Evolutionary conservation across 2,329 filamentous ascomycete species (phyloP).

Genomic region (Periconia macrospinosa): DNA sequence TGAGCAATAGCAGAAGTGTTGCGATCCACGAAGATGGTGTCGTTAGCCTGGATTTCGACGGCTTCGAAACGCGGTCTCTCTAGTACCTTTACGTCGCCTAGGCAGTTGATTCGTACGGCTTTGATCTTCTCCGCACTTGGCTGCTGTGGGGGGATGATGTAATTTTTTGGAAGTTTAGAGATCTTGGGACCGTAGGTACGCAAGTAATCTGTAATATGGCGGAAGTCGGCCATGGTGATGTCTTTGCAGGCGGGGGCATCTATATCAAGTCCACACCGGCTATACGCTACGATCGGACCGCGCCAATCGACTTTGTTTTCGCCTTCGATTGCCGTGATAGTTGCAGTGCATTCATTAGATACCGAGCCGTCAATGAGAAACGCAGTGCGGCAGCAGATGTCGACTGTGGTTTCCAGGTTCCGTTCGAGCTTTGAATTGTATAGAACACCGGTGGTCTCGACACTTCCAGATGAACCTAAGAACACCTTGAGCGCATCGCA

Average conservation of each 20-base stretch:
- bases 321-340: not conserved
- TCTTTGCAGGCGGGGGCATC: not conserved
- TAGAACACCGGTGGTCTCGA: too few relatives aligned
- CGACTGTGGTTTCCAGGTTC: too few relatives aligned
- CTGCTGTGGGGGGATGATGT: too few relatives aligned
- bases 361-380: not conserved
- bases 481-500: not conserved
- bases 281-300: not conserved
- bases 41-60: not conserved
- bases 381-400: not conserved
- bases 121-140: not conserved
- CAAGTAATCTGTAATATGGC: not conserved
- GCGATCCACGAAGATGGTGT: not conserved
- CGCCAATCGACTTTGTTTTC: not conserved
- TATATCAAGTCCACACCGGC: not conserved
- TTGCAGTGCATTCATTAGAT: not conserved
- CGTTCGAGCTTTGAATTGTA: too few relatives aligned
- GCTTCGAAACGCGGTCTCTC: not conserved
- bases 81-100: not conserved
- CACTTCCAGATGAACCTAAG: too few relatives aligned
- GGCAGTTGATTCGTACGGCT: not conserved
- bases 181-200: not conserved
- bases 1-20: not conserved
- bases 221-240: not conserved
- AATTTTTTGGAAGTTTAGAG: not conserved